Conservation (phyloP, 257 asterid species). For the Solanum ossicruentum region DNA sequence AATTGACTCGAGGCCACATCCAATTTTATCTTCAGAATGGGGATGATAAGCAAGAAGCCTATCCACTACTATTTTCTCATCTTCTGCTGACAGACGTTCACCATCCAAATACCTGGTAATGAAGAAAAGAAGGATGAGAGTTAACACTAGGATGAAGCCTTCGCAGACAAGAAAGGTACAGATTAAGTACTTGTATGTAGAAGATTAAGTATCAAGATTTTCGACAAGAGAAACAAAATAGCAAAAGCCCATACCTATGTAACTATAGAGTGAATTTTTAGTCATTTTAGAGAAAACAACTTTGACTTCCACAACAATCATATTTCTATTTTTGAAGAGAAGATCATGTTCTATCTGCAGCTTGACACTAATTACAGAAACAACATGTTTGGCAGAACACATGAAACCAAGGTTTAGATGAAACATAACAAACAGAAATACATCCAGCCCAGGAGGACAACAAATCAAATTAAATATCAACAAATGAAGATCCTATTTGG, state of each 20-base stretch:
- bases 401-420: background rate
- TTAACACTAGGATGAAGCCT: background rate
- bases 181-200: background rate
- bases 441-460: background rate
- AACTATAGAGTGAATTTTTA: background rate
- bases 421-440: background rate
- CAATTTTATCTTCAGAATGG: constrained; percentile 72
- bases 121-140: background rate
- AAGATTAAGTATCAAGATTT: background rate
- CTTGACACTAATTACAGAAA: background rate
- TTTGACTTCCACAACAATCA: background rate
- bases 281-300: background rate
- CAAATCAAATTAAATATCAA: background rate
- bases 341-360: background rate
- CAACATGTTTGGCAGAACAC: background rate
- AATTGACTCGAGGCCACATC: constrained; percentile 86
- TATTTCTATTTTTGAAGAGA: background rate
- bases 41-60: constrained; percentile 90
- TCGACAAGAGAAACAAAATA: background rate
- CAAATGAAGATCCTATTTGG: background rate
- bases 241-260: background rate
- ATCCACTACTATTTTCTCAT: constrained; percentile 53
- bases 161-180: background rate
- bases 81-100: constrained; percentile 62
- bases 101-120: constrained; percentile 74